Conservation (phyloP, 768 basidiomycete species). For the Boletellus sp. region DNA sequence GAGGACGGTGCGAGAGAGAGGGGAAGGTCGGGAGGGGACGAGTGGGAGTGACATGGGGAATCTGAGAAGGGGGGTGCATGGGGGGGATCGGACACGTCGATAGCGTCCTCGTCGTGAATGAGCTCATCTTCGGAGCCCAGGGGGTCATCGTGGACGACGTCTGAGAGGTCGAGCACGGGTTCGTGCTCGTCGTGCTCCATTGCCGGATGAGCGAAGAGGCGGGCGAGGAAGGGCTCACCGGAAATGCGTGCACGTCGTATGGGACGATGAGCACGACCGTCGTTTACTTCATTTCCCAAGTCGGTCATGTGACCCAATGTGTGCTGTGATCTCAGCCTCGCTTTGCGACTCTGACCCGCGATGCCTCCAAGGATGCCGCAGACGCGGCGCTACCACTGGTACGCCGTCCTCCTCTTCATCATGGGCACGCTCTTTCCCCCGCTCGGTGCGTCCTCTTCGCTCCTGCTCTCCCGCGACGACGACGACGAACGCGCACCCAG, state of each 20-base stretch:
- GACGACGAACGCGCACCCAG: constrained; percentile 37
- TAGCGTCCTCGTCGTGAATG: constrained; percentile 27
- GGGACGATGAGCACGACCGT: constrained; percentile 21
- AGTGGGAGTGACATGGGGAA: constrained; percentile 14
- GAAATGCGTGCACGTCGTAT: constrained; percentile 15
- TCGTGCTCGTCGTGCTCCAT: constrained; percentile 57
- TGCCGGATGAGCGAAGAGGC: background rate
- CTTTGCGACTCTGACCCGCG: background rate
- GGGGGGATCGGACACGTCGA: constrained; percentile 30
- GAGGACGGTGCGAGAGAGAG: constrained; percentile 39
- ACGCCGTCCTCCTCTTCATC: constrained; percentile 75
- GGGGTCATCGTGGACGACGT: constrained; percentile 80
- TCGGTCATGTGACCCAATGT: constrained; percentile 22
- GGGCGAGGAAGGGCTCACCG: constrained; percentile 10
- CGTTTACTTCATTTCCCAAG: constrained; percentile 26
- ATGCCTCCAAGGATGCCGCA: constrained; percentile 53
- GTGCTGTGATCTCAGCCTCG: background rate
- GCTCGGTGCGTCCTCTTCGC: constrained; percentile 54
- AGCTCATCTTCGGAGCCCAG: constrained; percentile 54
- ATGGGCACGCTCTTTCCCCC: constrained; percentile 90
- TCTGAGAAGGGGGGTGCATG: constrained; percentile 28
- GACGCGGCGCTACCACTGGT: constrained; percentile 70
- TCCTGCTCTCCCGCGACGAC: background rate
- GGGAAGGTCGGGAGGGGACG: constrained; percentile 26
- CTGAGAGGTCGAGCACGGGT: constrained; percentile 69